Base-by-base conservation (phyloP, 495 filamentous ascomycete genomes). In the Aspergillus avenaceus region DNA sequence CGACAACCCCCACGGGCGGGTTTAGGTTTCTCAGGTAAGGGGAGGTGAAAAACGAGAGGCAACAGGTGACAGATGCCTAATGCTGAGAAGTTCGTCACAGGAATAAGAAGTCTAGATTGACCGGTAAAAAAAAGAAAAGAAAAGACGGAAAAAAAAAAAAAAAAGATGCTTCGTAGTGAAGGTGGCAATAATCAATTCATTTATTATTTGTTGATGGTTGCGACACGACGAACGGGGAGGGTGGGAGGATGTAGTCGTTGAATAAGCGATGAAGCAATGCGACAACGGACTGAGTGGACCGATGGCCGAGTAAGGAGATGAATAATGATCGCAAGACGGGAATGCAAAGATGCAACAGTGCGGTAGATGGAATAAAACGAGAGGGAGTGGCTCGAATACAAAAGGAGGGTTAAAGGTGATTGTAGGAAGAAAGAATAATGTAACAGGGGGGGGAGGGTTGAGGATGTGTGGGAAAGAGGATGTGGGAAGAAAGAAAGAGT, bases 11-110 rank as follows among this genome's bases (percentile, higher is more conserved):
- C 27, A 40, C 58, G 55, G 46, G 56, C 50, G 54, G 55, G 57
- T 49, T 62, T 52, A 63, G 43, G 47, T 52, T 43, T 42, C 32
- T 32, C 25, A 48, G 51, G 58, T 14, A 58, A 52, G 54, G 51
- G 52, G 49, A 49, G 24, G 23, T 26, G 36, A 27, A 26, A 25
- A 26, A 28, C 34, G 50, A 42, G 45, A 49, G 48, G 37, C 32
- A 51, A 43, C 49, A 40, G 38, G 32, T 56, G 53, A 54, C 53
- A 56, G 50, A 48, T 47, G 53, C 23, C 31, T 27, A 36, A 43
- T 26, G 41, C 41, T 28, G 23, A 27, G 22, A 26, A 28, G 23
- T 43, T n/a, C n/a, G 22, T 43, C 23, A 38, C 34, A 16, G n/a
- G n/a, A 21, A 38, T 16, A 16, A 21, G 18, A 38, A 19, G 34